Evolutionary conservation across 805 yeast species (phyloP).

Genomic region (Priceomyces haplophilus): DNA sequence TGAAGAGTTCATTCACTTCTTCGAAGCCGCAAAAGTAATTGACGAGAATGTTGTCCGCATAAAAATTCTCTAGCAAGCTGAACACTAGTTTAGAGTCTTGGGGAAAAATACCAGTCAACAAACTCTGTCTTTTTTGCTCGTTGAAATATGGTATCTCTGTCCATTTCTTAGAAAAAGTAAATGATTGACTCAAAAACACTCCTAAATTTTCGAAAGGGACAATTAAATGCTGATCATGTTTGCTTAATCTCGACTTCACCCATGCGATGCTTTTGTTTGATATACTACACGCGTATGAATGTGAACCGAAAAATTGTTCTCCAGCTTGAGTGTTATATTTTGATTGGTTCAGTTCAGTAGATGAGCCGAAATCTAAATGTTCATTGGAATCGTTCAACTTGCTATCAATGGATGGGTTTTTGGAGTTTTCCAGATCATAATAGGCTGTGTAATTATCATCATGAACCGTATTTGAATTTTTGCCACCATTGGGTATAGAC

Average conservation of each 20-base stretch:
- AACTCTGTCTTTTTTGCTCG: constrained; percentile 22
- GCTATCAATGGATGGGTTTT: background rate
- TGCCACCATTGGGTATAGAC: background rate
- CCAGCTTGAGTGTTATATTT: background rate
- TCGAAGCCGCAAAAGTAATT: constrained; percentile 16
- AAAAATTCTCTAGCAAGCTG: constrained; percentile 26
- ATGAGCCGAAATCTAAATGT: too few species aligned
- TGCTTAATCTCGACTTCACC: constrained; percentile 27
- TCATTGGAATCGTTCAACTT: background rate
- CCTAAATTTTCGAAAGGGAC: constrained; percentile 25
- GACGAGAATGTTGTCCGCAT: constrained; percentile 19
- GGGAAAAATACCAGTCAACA: constrained; percentile 18
- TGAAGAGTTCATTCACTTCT: background rate
- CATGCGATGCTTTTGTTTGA: constrained; percentile 34
- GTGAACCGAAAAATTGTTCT: constrained; percentile 33
- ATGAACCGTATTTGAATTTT: background rate
- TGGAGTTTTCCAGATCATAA: too few species aligned
- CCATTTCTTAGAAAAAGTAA: constrained; percentile 14
- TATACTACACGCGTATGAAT: constrained; percentile 33
- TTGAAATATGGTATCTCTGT: constrained; percentile 26
- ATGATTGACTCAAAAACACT: constrained; percentile 22
- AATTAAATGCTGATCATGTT: constrained; percentile 16
- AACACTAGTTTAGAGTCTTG: constrained; percentile 19
- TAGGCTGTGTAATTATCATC: background rate
- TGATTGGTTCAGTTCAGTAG: background rate